Evolutionary conservation across 352 stramenopile species (phyloP).

Genomic region (Salisapilia sapeloensis): DNA sequence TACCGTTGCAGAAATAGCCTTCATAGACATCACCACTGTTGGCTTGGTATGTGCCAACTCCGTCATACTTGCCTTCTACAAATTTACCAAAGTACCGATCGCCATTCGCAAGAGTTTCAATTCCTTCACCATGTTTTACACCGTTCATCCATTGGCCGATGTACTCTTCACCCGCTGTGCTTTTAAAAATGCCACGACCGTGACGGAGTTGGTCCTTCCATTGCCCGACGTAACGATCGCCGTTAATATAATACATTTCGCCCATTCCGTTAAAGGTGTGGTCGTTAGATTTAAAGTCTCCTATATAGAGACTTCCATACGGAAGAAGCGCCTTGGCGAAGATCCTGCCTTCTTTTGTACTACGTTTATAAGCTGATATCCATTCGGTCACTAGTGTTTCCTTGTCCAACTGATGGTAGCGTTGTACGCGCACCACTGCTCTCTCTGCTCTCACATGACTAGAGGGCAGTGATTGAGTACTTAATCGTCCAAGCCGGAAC

Average conservation of each 20-base stretch:
- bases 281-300: constrained; percentile 28
- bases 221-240: constrained; percentile 70
- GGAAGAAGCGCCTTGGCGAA: constrained; percentile 53
- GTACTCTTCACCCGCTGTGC: constrained; percentile 33
- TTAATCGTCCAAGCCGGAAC: constrained; percentile 13
- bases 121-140: constrained; percentile 62
- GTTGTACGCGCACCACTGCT: constrained; percentile 8
- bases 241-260: constrained; percentile 69
- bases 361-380: constrained; percentile 28
- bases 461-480: no score
- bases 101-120: constrained; percentile 54
- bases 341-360: constrained; percentile 8
- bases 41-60: constrained; percentile 32
- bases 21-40: constrained; percentile 76
- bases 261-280: constrained; percentile 63
- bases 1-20: constrained; percentile 28
- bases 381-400: constrained; percentile 12
- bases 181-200: constrained; percentile 49
- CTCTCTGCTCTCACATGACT: no score
- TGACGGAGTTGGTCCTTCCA: constrained; percentile 58
- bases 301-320: constrained; percentile 56
- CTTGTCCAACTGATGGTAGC: constrained; percentile 4
- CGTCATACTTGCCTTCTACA: constrained; percentile 50
- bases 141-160: constrained; percentile 58
- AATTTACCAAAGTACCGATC: constrained; percentile 82